A percentile compares a stretch with the other conserved stretches of the same genome.
Evolutionary conservation across 257 asterid species (phyloP).

Genomic region (Solanum boliviense): DNA sequence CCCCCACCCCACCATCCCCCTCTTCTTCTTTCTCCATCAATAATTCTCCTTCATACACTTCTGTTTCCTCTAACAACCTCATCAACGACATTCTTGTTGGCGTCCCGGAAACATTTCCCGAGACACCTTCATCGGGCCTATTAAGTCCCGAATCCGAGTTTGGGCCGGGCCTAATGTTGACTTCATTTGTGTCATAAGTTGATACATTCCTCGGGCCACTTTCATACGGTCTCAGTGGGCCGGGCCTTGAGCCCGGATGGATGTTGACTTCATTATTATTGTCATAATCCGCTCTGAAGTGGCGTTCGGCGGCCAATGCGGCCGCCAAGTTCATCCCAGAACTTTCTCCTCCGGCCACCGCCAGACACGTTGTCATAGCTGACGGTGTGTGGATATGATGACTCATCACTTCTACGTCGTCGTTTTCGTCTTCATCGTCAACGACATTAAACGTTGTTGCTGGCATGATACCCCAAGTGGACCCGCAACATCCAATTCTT

Average conservation of each 20-base stretch:
- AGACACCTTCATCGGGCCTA: neutral
- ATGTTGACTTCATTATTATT: neutral
- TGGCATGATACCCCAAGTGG: slow-evolving; percentile 44
- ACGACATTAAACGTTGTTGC: slow-evolving; percentile 23
- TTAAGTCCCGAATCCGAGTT: neutral
- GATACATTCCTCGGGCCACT: neutral
- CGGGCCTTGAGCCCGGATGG: neutral
- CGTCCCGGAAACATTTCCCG: slow-evolving; percentile 12
- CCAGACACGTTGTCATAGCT: slow-evolving; percentile 6
- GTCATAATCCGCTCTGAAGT: slow-evolving; percentile 23
- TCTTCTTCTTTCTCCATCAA: neutral
- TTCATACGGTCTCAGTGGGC: neutral
- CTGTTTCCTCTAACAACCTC: slow-evolving; percentile 71
- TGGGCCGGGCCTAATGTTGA: neutral
- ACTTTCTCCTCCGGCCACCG: neutral
- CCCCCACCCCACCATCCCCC: neutral
- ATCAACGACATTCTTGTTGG: slow-evolving; percentile 66
- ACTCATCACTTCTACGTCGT: neutral
- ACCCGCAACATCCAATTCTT: slow-evolving; percentile 50
- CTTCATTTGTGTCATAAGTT: slow-evolving; percentile 1
- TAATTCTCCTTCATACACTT: slow-evolving; percentile 32
- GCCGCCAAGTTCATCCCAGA: slow-evolving; percentile 71
- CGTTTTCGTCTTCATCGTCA: slow-evolving; percentile 24
- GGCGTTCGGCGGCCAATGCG: slow-evolving; percentile 76
- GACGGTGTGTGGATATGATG: neutral